A percentile compares a stretch with the other conserved stretches of the same genome.
Conservation (phyloP, 148 eudicot species). For the Hydrangea macrophylla region DNA sequence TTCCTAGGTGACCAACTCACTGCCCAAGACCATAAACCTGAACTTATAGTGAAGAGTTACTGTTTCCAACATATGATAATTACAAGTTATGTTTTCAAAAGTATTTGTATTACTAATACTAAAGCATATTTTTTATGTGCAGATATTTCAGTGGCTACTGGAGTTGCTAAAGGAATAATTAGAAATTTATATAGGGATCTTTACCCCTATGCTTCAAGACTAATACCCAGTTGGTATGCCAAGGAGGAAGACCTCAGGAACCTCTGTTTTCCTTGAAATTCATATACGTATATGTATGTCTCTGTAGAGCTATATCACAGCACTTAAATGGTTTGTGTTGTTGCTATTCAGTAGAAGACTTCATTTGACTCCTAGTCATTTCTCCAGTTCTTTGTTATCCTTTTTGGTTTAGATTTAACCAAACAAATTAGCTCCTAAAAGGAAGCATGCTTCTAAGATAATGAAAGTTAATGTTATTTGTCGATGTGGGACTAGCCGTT, state of each 20-base stretch:
- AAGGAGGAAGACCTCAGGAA: conserved; percentile 28
- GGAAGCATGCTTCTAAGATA: neutral
- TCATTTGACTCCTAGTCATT: neutral
- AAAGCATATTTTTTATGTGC: conserved; percentile 10
- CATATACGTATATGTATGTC: no score
- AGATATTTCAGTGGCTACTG: conserved; percentile 27
- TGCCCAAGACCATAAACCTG: no score
- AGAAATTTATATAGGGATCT: conserved; percentile 30
- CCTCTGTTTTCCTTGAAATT: neutral
- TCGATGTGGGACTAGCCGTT: no score
- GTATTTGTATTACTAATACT: neutral
- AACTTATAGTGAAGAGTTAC: no score
- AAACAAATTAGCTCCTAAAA: neutral
- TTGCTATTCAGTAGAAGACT: neutral
- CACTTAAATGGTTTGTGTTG: neutral
- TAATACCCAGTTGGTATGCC: conserved; percentile 30
- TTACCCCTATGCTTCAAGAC: conserved; percentile 23
- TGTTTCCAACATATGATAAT: no score
- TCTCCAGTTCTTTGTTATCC: neutral
- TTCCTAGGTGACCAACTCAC: no score
- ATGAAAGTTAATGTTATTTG: no score
- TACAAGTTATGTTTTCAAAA: no score
- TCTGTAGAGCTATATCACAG: neutral
- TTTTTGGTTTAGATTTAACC: neutral
- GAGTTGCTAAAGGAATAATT: conserved; percentile 31